A percentile compares a stretch with the other conserved stretches of the same genome.
Conservation (phyloP, 2,329 filamentous ascomycete species). For the Phyllosticta citriasiana region DNA sequence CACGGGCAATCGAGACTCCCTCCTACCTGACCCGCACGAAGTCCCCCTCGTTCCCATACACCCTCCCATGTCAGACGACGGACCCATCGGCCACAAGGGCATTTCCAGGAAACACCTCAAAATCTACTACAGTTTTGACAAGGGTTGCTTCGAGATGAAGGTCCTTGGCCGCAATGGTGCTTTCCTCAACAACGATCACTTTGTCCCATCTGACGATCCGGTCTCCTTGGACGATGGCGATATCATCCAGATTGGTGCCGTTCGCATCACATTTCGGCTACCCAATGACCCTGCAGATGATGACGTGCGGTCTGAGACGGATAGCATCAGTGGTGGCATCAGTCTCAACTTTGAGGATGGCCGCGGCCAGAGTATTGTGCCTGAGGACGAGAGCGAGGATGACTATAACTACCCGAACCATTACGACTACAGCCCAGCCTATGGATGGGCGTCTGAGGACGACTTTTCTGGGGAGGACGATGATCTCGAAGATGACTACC, state of each 20-base stretch:
- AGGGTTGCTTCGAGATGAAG: constrained; percentile 54
- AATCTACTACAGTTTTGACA: constrained; percentile 58
- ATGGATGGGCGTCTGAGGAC: constrained; percentile 10
- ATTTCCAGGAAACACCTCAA: constrained; percentile 67
- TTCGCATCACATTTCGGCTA: constrained; percentile 58
- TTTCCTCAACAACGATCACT: constrained; percentile 53
- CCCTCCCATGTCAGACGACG: constrained; percentile 42
- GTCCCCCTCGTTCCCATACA: constrained; percentile 63
- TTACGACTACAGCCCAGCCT: constrained; percentile 7
- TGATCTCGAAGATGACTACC: constrained; percentile 32
- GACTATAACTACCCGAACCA: constrained; percentile 6
- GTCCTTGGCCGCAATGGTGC: constrained; percentile 58
- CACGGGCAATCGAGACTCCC: constrained; percentile 21
- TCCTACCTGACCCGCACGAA: constrained; percentile 51
- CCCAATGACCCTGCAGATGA: constrained; percentile 51
- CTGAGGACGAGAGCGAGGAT: constrained; percentile 15
- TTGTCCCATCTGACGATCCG: constrained; percentile 39
- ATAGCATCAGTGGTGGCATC: constrained; percentile 48
- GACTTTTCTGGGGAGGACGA: constrained; percentile 10
- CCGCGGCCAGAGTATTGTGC: constrained; percentile 44
- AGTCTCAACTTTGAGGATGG: constrained; percentile 62
- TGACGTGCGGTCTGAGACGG: constrained; percentile 29
- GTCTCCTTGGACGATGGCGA: constrained; percentile 54
- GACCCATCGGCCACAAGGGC: constrained; percentile 48
- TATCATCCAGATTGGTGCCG: constrained; percentile 60